Evolutionary conservation across 495 filamentous ascomycete species (phyloP), one percentile per base, ranked within the genome.

Genomic region (Apiosordaria backusii): DNA sequence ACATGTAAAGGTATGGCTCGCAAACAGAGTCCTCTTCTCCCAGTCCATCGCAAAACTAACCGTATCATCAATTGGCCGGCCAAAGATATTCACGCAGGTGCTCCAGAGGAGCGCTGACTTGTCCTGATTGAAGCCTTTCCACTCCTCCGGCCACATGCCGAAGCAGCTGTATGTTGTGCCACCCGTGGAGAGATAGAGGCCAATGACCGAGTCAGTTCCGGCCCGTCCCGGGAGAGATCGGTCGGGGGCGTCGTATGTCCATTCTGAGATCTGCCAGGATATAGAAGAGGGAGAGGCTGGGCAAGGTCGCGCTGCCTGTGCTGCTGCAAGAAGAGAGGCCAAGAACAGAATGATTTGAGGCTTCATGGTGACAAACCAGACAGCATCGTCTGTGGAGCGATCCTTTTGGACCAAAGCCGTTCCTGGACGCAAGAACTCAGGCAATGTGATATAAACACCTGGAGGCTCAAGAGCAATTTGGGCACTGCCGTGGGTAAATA

Each of bases 151-250:
- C 52, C 52, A 55, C n/a, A 23, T 55, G 15, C 52, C 52, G 52
- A 55, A 21, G 52, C 52, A 55, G 52, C 52, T 55, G 52, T 55
- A 55, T n/a, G 52, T 55, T 55, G 52, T 55, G n/a, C 52, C 52
- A 0, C 52, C 19, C n/a, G n/a, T 55, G 52, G 52, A 55, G 52
- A 55, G 52, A 23, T 21, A 23, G 22, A 55, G 52, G 7, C 52
- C 52, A 19, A 55, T 23, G 18, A 55, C 52, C n/a, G 52, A 55
- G 52, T 55, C 52, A 22, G 52, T 55, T n/a, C 52, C 52, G 9
- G 22, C 52, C 4, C 52, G 52, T 55, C 52, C 52, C 18, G 52
- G 22, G 4, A 19, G 52, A 23, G n/a, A 19, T 22, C 52, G n/a
- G 4, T 55, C 52, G n/a, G 52, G 52, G 9, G n/a, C 52, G 18